Base-by-base conservation (phyloP, 2,329 filamentous ascomycete genomes). In the Venturia asperata region DNA sequence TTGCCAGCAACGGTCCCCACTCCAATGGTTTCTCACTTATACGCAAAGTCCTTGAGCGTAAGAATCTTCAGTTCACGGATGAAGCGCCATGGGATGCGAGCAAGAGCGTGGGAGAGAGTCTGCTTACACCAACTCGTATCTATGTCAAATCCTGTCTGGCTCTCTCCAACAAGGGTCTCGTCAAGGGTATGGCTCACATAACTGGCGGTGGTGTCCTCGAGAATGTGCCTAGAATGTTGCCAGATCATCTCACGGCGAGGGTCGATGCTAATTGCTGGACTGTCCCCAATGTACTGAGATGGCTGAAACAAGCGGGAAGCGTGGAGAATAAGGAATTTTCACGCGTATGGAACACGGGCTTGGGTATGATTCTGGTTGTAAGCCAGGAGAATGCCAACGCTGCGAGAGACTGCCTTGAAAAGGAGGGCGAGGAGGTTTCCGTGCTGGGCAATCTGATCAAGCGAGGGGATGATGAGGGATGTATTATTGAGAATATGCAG, bases 1-100 rank as follows among this genome's bases (percentile, higher is more conserved):
- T 99, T 13, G 87, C 85, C 13, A 97, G 92, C 30, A 90, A 85
- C 66, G 94, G 94, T 41, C 85, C 93, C 1, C 94, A 99, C 81
- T 97, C 92, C 42, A 99, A 99, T 77, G 94, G 94, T 61, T 99
- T 96, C 81, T 97, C 92, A 0, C 87, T 99, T n/a, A 89, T 97
- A 42, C 89, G 94, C 67, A 90, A 91, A 74, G 92, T 97, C 71
- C 82, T 97, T 68, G 86, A 91, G 70, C 82, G 83, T 66, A 84
- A 87, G 43, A 86, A 87, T 4, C 80, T 97, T 5, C 79, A 79
- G 55, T 97, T 92, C 79, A 81, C 83, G 15, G 86, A 89, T 69
- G 74, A 82, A 1, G 88, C 89, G 1, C 94, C 94, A 1, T 99
- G 94, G 92, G 65, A 66, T 21, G 21, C 24, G 21, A 64, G 37